phyloP scores from a whole-genome alignment of 1,139 yeast genomes.

The Suhomyces coccinellae region DNA sequence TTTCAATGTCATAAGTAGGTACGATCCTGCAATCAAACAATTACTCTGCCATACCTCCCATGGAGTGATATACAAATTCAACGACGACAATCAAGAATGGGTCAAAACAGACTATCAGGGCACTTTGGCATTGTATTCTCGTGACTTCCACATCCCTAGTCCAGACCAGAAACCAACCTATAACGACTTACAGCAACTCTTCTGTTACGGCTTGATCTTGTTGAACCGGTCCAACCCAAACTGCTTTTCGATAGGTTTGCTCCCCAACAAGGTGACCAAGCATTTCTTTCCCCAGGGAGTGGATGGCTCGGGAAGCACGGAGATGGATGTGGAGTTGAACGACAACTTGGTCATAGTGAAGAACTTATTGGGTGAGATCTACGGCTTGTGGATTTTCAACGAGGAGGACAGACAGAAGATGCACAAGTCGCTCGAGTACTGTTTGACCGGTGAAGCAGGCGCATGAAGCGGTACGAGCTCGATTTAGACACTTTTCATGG shows the following conservation, averaged over 20 bases:
- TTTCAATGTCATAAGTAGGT: constrained; percentile 76
- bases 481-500: too few species aligned
- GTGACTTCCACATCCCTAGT: constrained; percentile 46
- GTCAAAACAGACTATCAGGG: constrained; percentile 79
- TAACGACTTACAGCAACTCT: constrained; percentile 50
- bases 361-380: constrained; percentile 73
- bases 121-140: constrained; percentile 72
- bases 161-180: constrained; percentile 22
- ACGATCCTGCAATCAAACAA: constrained; percentile 79
- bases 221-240: constrained; percentile 73
- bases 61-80: constrained; percentile 74
- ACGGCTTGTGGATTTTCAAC: constrained; percentile 87
- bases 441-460: constrained; percentile 42
- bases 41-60: constrained; percentile 75
- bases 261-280: constrained; percentile 55
- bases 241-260: constrained; percentile 77
- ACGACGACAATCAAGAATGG: constrained; percentile 71
- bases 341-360: constrained; percentile 80
- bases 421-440: constrained; percentile 57
- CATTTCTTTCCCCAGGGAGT: constrained; percentile 43
- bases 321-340: constrained; percentile 73
- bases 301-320: constrained; percentile 44
- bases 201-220: constrained; percentile 76
- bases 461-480: not conserved
- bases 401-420: constrained; percentile 69